These are phyloP conservation scores for Setaria viridis DNA, from an alignment of 202 grass and related monocot species.

Conservation along the genomic window DNA sequence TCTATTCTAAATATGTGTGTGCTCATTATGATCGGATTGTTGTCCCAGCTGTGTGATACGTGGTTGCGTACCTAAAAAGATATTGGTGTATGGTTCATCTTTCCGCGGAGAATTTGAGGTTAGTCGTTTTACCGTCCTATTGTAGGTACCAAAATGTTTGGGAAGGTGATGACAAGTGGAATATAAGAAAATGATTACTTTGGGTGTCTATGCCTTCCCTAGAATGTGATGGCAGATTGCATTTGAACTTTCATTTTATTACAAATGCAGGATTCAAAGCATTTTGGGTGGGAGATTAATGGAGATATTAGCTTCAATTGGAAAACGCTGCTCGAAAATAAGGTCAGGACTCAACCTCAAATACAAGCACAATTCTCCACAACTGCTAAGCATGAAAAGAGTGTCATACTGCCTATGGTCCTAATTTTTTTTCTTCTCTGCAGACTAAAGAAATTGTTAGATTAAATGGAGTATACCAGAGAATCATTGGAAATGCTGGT, in stretches of 20 bases:
- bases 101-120: constrained; percentile 96
- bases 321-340: constrained; percentile 88
- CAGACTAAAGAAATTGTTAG: constrained; percentile 93
- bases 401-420: not conserved
- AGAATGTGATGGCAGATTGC: not conserved
- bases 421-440: not conserved
- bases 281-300: constrained; percentile 92
- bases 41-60: constrained; percentile 87
- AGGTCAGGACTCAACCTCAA: constrained; percentile 54
- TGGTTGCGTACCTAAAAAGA: constrained; percentile 96
- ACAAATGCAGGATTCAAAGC: constrained; percentile 70
- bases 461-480: constrained; percentile 83
- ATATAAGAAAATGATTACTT: not conserved
- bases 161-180: not conserved
- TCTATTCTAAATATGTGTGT: not conserved
- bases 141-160: not conserved
- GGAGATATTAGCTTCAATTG: constrained; percentile 90
- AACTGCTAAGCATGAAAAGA: not conserved
- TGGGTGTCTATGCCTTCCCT: not conserved
- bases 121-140: not conserved
- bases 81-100: constrained; percentile 82
- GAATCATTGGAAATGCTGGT: constrained; percentile 68
- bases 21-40: constrained; percentile 2
- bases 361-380: not conserved
- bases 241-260: constrained; percentile 2